Base-by-base conservation (phyloP, 148 eudicot genomes). In the Dianthus caryophyllus region DNA sequence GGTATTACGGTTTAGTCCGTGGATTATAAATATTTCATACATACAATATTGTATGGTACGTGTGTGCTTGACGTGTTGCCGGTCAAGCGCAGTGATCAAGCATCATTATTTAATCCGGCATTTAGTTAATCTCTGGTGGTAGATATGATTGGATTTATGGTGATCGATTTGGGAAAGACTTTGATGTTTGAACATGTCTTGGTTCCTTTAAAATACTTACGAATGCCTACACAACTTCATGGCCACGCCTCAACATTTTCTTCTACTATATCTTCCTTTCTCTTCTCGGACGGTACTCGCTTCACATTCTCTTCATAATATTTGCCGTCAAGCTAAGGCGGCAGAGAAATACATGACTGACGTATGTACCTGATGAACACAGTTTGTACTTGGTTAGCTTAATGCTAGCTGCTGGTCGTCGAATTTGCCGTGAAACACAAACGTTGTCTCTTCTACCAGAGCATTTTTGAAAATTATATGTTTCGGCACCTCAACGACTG, bases 61-160 rank as follows among this genome's bases (percentile, higher is more conserved):
- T 93, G 80, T 90, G 97, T 29, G 98, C 98, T 73, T 90, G 98
- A 73, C 98, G 90, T 81, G 98, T 93, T 77, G 98, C 98, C 66
- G 77, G 84, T 65, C 97, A 93, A 93, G 97, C 90, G 75, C 84
- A 93, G n/a, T n/a, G n/a, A n/a, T n/a, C n/a, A n/a, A n/a, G n/a
- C n/a, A n/a, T n/a, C 76, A 93, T 93, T 47, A 73, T 93, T 66
- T 83, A 84, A 78, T 72, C 87, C 97, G 20, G 86, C 88, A 30
- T 75, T 93, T 54, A 90, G 90, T 83, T 85, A 89, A 66, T 74
- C 81, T 38, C 84, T 53, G 69, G 67, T 53, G 75, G 69, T 72
- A 81, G 66, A 57, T 87, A 85, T 70, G 85, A 83, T 36, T 93
- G 98, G 98, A 81, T 86, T 79, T 93, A 89, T 62, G 96, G 98